Evolutionary conservation across 176 grass and related monocot genomes (phyloP).

Genomic region (Tuctoria greenei): DNA sequence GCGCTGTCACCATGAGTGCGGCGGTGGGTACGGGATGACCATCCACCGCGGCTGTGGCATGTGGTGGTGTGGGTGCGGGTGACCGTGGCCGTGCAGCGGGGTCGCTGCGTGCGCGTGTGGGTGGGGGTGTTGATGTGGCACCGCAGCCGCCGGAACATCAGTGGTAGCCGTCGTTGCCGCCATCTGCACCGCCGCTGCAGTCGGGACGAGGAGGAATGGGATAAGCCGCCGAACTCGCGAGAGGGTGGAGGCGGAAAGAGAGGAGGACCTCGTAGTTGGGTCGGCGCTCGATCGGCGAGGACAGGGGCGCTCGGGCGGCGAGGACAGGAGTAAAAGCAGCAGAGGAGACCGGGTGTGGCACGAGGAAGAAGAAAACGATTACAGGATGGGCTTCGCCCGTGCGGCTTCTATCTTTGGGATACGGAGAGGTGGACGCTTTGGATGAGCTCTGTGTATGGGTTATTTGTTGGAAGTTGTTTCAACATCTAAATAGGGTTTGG

Average conservation of each 20-base stretch:
- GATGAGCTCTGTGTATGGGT: too few relatives aligned
- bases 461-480: too few relatives aligned
- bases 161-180: conserved; percentile 15
- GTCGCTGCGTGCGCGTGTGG: conserved; percentile 16
- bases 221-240: conserved; percentile 34
- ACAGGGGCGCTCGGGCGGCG: too few relatives aligned
- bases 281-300: too few relatives aligned
- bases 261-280: conserved; percentile 13
- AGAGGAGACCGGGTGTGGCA: too few relatives aligned
- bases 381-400: too few relatives aligned
- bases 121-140: conserved; percentile 10
- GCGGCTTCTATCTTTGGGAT: too few relatives aligned
- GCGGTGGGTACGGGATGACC: conserved; percentile 54
- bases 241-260: conserved; percentile 37
- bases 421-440: too few relatives aligned
- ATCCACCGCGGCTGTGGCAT: conserved; percentile 63
- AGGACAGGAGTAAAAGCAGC: too few relatives aligned
- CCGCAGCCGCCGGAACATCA: conserved; percentile 30
- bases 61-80: conserved; percentile 47
- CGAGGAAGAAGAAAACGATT: too few relatives aligned
- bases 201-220: neutral
- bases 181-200: conserved; percentile 51
- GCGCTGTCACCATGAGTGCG: conserved; percentile 49
- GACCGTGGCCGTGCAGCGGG: conserved; percentile 8
- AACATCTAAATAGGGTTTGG: too few relatives aligned